Base-by-base conservation (phyloP, 805 yeast genomes). In the Ogataea saltuana region DNA sequence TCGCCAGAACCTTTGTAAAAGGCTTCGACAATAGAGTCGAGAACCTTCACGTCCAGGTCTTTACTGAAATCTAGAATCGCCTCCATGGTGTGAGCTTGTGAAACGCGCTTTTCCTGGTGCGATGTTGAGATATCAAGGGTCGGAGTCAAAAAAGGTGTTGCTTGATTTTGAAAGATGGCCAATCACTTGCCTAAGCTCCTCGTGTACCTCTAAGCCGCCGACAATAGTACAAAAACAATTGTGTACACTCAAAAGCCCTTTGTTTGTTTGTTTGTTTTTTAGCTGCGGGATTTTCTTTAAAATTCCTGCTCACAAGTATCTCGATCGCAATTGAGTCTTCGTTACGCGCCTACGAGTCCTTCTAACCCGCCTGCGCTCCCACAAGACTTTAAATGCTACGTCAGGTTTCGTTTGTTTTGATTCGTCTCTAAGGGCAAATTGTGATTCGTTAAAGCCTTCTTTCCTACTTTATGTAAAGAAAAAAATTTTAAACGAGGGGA, bases 1-100 rank as follows among this genome's bases (percentile, higher is more conserved):
- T 69, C 73, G 17, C 95, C 91, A 4, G 85, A 73, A 3, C 95
- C 93, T 45, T 75, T 75, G 67, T 85, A 93, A 61, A 93, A 88
- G 5, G 91, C 76, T 44, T 80, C 85, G 22, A 91, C 98, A 19
- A 90, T 85, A 44, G 76, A 80, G 67, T 93, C 99, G 55, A 93
- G 75, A 45, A 85, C 68, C 38, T 68, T 71, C 54, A 91, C 79
- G 68, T 93, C 96, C 54, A 91, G 73, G 30, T 88, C 97, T 57
- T 77, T 79, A 42, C 85, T 74, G 68, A 91, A 90, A 68, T 91
- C 96, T 55, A 93, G 79, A 59, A 93, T 76, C 37, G 84, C 72
- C 53, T 91, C 97, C 98, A 91, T 91, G 18, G 5, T 35, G 31
- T 21, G 7, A 16, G 29, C 10, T 13, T 12, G 19, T 18, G 19